Conservation (phyloP, 2,329 filamentous ascomycete species). For the Tolypocladium ovalisporum region DNA sequence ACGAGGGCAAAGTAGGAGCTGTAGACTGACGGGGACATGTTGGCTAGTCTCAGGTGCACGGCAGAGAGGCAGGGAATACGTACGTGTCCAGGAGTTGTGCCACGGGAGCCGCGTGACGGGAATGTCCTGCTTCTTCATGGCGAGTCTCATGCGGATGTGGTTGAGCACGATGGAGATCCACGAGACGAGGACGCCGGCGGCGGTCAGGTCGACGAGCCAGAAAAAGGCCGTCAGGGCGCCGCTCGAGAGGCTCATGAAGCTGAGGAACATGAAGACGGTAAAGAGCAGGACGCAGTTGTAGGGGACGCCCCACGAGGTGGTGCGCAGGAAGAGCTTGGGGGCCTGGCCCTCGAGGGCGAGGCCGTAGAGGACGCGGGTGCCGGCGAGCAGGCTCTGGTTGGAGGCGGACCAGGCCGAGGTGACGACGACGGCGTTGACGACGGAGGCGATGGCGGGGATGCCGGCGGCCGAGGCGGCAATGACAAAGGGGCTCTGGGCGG, state of each 20-base stretch:
- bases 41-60: not conserved
- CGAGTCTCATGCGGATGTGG: constrained; percentile 44
- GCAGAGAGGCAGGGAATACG: constrained; percentile 15
- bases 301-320: constrained; percentile 51
- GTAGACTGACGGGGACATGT: constrained; percentile 31
- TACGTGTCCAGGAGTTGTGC: constrained; percentile 52
- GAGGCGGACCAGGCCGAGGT: constrained; percentile 55
- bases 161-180: constrained; percentile 52
- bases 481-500: constrained; percentile 52
- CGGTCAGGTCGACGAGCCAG: constrained; percentile 52
- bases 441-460: constrained; percentile 54
- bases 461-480: constrained; percentile 60
- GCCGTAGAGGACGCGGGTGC: constrained; percentile 58
- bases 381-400: constrained; percentile 52
- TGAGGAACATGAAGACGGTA: constrained; percentile 42
- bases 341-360: constrained; percentile 58
- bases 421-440: constrained; percentile 69
- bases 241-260: constrained; percentile 46
- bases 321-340: constrained; percentile 48
- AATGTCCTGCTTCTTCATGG: constrained; percentile 45
- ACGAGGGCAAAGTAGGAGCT: constrained; percentile 49
- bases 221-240: constrained; percentile 52
- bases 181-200: constrained; percentile 51
- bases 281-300: constrained; percentile 47
- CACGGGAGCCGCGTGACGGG: constrained; percentile 41